phyloP scores from a whole-genome alignment of 768 basidiomycete species.

The Boletus pseudo-olivaceus region DNA sequence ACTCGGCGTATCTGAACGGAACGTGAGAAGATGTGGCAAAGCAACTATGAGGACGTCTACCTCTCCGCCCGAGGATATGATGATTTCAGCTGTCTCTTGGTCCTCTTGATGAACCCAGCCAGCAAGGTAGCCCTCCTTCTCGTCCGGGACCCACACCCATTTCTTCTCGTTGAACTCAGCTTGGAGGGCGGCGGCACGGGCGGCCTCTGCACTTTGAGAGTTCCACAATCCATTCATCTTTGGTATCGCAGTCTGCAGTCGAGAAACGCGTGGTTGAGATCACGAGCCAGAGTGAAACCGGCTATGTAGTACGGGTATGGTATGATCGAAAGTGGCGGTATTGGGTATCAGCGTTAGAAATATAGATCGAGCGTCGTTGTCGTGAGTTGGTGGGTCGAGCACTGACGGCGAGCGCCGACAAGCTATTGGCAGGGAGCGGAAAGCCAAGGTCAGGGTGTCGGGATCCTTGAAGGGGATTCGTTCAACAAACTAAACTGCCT shows the following conservation, averaged over 20 bases:
- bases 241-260: constrained; percentile 2
- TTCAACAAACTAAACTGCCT: constrained; percentile 7
- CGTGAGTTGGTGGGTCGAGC: neutral
- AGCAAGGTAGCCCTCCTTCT: constrained; percentile 87
- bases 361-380: constrained; percentile 2
- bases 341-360: constrained; percentile 5
- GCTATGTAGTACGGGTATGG: neutral
- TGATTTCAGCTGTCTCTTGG: constrained; percentile 76
- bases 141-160: constrained; percentile 98
- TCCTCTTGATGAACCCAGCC: constrained; percentile 92
- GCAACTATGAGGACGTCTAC: constrained; percentile 36
- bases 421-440: neutral
- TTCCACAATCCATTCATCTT: constrained; percentile 46
- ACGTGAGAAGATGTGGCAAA: constrained; percentile 5
- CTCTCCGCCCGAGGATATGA: constrained; percentile 83
- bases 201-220: constrained; percentile 64
- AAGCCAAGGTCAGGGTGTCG: neutral
- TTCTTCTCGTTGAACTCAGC: constrained; percentile 97
- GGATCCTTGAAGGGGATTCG: neutral
- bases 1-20: constrained; percentile 55
- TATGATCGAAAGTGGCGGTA: constrained; percentile 1
- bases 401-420: neutral
- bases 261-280: constrained; percentile 12
- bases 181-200: constrained; percentile 82
- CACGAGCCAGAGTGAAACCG: constrained; percentile 5